Conservation (phyloP, 2,329 filamentous ascomycete species). For the Colletotrichum spaethianum region DNA sequence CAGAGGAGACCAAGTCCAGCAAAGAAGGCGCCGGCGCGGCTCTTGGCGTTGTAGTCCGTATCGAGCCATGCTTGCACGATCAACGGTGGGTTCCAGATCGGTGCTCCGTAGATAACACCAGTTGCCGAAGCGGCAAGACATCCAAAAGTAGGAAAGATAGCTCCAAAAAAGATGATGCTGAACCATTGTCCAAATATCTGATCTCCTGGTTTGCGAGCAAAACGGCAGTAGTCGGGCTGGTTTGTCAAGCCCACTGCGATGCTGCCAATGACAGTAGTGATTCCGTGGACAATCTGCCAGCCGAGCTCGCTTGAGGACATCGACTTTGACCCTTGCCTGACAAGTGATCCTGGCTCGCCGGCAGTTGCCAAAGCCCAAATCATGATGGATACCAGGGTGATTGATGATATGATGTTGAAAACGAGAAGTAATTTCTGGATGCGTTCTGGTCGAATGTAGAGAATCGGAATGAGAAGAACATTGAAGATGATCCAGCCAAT, state of each 20-base stretch:
- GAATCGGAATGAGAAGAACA: constrained; percentile 52
- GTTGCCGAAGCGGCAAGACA: constrained; percentile 51
- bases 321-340: constrained; percentile 39
- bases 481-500: constrained; percentile 51
- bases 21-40: constrained; percentile 41
- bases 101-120: constrained; percentile 50
- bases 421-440: constrained; percentile 50
- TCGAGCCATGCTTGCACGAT: constrained; percentile 38
- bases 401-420: constrained; percentile 50
- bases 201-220: constrained; percentile 54
- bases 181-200: constrained; percentile 59
- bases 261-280: constrained; percentile 58
- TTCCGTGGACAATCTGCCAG: constrained; percentile 55
- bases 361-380: constrained; percentile 54
- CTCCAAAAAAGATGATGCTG: constrained; percentile 54
- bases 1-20: constrained; percentile 40
- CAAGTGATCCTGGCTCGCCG: constrained; percentile 48
- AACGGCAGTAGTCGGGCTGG: constrained; percentile 61
- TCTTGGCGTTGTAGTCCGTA: constrained; percentile 22
- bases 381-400: constrained; percentile 50
- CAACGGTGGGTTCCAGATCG: constrained; percentile 58
- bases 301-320: constrained; percentile 47
- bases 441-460: constrained; percentile 59
- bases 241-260: constrained; percentile 62
- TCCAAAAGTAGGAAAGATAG: constrained; percentile 56